Evolutionary conservation across 345 rosid species (phyloP).

Genomic region (Turnera subulata): DNA sequence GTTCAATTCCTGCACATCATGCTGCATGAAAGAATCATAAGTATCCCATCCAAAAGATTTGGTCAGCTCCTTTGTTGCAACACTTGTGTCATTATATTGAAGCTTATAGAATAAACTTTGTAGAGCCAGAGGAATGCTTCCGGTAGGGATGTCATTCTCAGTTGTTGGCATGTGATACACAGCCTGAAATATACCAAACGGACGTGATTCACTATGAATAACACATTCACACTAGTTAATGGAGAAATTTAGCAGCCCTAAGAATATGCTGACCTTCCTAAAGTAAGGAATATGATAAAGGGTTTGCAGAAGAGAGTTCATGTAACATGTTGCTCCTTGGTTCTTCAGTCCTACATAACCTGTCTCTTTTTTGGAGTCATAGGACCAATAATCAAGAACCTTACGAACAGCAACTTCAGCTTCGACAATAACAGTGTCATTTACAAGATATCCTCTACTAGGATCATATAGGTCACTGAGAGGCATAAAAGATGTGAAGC

Average conservation of each 20-base stretch:
- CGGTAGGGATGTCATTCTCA: constrained; percentile 85
- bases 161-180: constrained; percentile 99
- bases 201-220: not conserved
- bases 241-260: not conserved
- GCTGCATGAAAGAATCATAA: constrained; percentile 97
- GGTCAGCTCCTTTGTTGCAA: constrained; percentile 92
- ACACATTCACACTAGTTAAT: constrained; percentile 6
- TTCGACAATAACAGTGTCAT: constrained; percentile 73
- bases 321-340: constrained; percentile 99
- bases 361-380: constrained; percentile 94
- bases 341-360: constrained; percentile 97
- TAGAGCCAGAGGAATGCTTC: constrained; percentile 92
- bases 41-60: constrained; percentile 99
- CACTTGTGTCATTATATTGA: constrained; percentile 87
- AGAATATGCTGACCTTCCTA: constrained; percentile 60
- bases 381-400: constrained; percentile 76
- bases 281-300: constrained; percentile 91
- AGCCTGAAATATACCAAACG: constrained; percentile 50
- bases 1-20: constrained; percentile 96
- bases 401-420: constrained; percentile 87
- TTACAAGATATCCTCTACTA: constrained; percentile 68
- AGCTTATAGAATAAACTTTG: constrained; percentile 98
- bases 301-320: constrained; percentile 96
- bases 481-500: constrained; percentile 90
- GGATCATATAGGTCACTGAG: constrained; percentile 92